A percentile compares a stretch with the other conserved stretches of the same genome.
phyloP scores from a whole-genome alignment of 2,329 filamentous ascomycete genomes.

The Ambrosiella xylebori region DNA sequence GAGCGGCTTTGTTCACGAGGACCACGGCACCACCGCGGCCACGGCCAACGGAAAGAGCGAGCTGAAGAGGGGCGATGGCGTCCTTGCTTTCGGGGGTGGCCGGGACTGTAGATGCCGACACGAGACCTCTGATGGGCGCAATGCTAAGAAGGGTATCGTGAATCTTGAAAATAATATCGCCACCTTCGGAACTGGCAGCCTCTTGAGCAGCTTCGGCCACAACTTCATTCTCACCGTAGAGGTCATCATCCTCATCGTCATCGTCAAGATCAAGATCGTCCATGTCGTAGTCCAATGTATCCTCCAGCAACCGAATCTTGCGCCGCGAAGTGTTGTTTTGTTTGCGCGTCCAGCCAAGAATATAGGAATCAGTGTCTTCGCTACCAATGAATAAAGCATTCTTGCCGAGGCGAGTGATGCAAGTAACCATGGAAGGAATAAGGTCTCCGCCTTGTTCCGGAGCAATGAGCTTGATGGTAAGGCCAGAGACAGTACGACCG shows the following conservation, averaged over 20 bases:
- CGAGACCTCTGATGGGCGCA: constrained; percentile 61
- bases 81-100: constrained; percentile 29
- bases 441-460: constrained; percentile 44
- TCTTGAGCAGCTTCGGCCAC: neutral
- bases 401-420: constrained; percentile 49
- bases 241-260: constrained; percentile 46
- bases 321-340: constrained; percentile 43
- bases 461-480: constrained; percentile 52
- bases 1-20: constrained; percentile 60
- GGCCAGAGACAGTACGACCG: constrained; percentile 75
- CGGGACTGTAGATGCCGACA: constrained; percentile 41
- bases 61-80: constrained; percentile 25
- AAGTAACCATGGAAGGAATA: constrained; percentile 47
- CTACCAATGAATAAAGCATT: constrained; percentile 70
- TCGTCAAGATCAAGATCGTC: constrained; percentile 31
- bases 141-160: constrained; percentile 64
- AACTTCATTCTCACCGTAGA: constrained; percentile 30
- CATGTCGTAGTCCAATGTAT: constrained; percentile 29
- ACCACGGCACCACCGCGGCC: constrained; percentile 54
- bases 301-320: constrained; percentile 41
- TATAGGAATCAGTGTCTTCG: constrained; percentile 61
- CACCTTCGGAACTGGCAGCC: constrained; percentile 26
- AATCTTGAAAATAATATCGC: constrained; percentile 55
- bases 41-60: constrained; percentile 44
- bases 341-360: constrained; percentile 64